Conservation (phyloP, 31 red algal genomes). For the Porphyra umbilicalis region DNA sequence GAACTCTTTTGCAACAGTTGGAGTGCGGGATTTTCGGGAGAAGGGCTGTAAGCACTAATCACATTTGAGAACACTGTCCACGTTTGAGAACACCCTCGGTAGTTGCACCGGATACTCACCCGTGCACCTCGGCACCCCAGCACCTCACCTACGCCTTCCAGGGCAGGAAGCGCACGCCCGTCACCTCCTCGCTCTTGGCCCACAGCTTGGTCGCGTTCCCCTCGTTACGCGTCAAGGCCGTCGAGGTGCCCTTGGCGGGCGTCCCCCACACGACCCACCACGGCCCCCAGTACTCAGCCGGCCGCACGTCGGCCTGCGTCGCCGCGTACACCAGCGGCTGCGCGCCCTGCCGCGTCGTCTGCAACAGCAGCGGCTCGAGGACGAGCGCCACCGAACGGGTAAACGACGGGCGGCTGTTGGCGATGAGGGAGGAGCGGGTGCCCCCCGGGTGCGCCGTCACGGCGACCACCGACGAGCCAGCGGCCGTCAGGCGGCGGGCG, state of each 20-base stretch:
- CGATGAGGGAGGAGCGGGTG: not conserved
- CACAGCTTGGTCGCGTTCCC: slow-evolving; percentile 6
- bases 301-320: not conserved
- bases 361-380: not conserved
- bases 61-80: no score
- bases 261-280: not conserved
- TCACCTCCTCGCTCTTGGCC: slow-evolving; percentile 8
- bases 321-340: slow-evolving; percentile 1
- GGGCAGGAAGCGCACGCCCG: no score
- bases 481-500: slow-evolving; percentile 1
- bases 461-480: not conserved
- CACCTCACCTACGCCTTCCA: no score
- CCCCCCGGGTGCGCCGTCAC: slow-evolving; percentile 2
- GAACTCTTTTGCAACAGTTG: no score
- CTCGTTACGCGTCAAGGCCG: not conserved
- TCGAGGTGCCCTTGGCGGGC: slow-evolving; percentile 2
- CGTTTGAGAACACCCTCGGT: no score
- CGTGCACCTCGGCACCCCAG: no score
- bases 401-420: not conserved
- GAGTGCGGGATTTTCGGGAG: no score
- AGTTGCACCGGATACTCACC: no score
- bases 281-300: slow-evolving; percentile 7
- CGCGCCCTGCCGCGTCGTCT: not conserved
- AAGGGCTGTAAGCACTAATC: no score
- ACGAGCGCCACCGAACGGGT: not conserved